Conservation (phyloP, 192 early-diverging fungal genomes). For the Podila verticillata region DNA sequence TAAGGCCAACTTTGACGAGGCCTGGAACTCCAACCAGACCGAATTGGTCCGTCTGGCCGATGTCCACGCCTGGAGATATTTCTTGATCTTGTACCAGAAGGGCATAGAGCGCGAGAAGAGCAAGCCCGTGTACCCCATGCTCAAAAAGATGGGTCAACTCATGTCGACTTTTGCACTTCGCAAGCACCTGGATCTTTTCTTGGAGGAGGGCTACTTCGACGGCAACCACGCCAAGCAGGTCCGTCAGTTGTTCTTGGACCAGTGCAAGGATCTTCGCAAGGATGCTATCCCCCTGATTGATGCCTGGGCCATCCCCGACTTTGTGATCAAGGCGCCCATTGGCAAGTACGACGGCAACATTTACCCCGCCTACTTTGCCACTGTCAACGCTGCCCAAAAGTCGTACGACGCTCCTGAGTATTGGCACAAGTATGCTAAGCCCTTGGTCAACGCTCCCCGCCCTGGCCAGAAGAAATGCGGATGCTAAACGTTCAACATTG, state of each 20-base stretch:
- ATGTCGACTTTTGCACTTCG: conserved; percentile 56
- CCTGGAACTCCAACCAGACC: conserved; percentile 51
- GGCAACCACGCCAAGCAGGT: conserved; percentile 53
- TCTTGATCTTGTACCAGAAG: conserved; percentile 36
- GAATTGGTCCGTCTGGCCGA: conserved; percentile 48
- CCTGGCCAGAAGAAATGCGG: conserved; percentile 42
- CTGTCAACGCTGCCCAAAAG: conserved; percentile 45
- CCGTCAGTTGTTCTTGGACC: conserved; percentile 50
- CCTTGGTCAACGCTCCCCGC: conserved; percentile 45
- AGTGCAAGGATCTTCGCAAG: conserved; percentile 56
- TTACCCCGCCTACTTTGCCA: conserved; percentile 56
- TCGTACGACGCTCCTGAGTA: conserved; percentile 44
- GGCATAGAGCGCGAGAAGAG: conserved; percentile 39
- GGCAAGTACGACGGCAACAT: conserved; percentile 68
- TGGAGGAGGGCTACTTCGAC: conserved; percentile 62
- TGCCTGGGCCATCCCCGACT: conserved; percentile 66
- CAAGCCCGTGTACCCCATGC: conserved; percentile 43
- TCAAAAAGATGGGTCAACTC: conserved; percentile 54
- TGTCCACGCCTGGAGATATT: conserved; percentile 50
- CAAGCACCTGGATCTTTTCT: conserved; percentile 53
- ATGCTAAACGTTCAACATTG: conserved; percentile 16
- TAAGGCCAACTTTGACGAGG: conserved; percentile 26
- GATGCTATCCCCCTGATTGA: conserved; percentile 64
- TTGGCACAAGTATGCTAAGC: conserved; percentile 52
- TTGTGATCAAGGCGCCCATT: conserved; percentile 66